Conservation (phyloP, 805 yeast species). For the Candida hungchunana region DNA sequence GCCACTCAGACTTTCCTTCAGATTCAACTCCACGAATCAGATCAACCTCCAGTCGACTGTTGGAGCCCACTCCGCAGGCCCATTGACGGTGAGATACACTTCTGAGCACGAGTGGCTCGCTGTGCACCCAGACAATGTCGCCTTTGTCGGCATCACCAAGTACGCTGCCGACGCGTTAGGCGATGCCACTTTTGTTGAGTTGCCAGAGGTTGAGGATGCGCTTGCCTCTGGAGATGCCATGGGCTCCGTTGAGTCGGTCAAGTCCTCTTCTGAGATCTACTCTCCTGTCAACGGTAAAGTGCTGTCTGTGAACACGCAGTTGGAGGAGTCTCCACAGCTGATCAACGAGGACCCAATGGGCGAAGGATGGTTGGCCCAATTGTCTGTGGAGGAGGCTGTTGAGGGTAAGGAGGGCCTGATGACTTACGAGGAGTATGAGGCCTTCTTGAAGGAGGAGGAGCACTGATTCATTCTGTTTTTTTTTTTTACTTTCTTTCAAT, state of each 20-base stretch:
- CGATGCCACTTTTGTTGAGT: conserved; percentile 91
- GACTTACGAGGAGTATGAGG: too few relatives aligned
- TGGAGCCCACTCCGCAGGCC: conserved; percentile 21
- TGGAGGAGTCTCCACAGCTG: conserved; percentile 69
- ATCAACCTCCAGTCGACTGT: conserved; percentile 22
- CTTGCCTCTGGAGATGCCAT: conserved; percentile 73
- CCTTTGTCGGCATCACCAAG: conserved; percentile 88
- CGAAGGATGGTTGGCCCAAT: conserved; percentile 86
- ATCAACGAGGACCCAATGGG: conserved; percentile 91
- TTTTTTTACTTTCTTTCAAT: background rate
- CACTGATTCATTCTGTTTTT: background rate
- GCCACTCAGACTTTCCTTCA: conserved; percentile 21
- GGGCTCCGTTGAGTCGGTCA: conserved; percentile 93
- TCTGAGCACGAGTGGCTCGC: conserved; percentile 95
- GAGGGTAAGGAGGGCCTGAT: conserved; percentile 53
- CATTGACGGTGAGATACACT: conserved; percentile 57
- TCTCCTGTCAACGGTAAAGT: conserved; percentile 80
- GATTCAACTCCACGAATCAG: conserved; percentile 24
- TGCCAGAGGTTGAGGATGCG: conserved; percentile 67
- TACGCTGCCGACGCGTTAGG: conserved; percentile 97
- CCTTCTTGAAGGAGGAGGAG: too few relatives aligned
- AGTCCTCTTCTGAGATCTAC: conserved; percentile 90
- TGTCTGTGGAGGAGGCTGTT: conserved; percentile 47
- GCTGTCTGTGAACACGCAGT: conserved; percentile 60
- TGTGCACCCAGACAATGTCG: conserved; percentile 72